Base-by-base conservation (phyloP, 805 yeast genomes). In the Ogataea ramenticola region DNA sequence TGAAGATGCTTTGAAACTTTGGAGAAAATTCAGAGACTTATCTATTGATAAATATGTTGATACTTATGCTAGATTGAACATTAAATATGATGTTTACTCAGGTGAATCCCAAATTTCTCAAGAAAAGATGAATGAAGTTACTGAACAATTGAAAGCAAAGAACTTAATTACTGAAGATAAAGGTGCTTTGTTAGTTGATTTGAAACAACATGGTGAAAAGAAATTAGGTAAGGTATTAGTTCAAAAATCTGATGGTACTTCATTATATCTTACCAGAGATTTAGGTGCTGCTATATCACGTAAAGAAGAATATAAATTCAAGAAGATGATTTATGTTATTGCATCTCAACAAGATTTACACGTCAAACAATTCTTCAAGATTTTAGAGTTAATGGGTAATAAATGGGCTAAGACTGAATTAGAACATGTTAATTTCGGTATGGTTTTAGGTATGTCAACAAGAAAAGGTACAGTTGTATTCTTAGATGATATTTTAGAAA, bases 381-480 rank as follows among this genome's bases (percentile, higher is more conserved):
- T 89, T 53, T 72, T 93, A 61, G 90, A 90, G 57, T 86, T 86
- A 67, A 77, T 91, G 84, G 96, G 87, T 39, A 79, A 74, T 63
- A 82, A 79, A 49, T 93, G 96, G 96, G 90, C 96, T 41, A 75
- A 74, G 46, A 58, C 53, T 37, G 52, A 55, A 45, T 71, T 91
- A 55, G 75, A 74, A 57, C 98, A 91, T 65, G 77, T 93, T 55
- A 91, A 85, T 68, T 93, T 90, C 56, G 99, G 99, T 66, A 85
- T 93, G 95, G 99, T 93, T 41, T 85, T 79, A 60, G 99, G 99
- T 56, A 93, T 93, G 99, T 85, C 96, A 24, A 93, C 99, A 46
- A 82, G 99, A 72, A 86, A 82, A 67, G 99, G 99, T 54, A 93
- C 96, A 31, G 99, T 93, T 49, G 98, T 93, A n/a, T 93, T 93